Percentiles rank a stretch among this genome's conserved stretches.
Evolutionary conservation across 108 stramenopile species (phyloP).

Genomic region (Nitzschia putrida): DNA sequence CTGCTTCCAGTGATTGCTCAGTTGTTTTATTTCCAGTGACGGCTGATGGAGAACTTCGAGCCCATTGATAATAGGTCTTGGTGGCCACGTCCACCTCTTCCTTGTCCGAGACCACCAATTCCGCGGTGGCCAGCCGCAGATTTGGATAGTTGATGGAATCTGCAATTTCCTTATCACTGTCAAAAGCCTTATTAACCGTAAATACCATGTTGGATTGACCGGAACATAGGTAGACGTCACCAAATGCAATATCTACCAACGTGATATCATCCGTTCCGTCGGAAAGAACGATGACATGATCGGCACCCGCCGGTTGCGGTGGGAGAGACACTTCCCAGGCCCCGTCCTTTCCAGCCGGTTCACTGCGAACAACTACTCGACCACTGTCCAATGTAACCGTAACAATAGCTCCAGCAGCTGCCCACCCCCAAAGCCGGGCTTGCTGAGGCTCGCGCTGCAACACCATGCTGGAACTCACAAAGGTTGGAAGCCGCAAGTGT

Average conservation of each 20-base stretch:
- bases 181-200: conserved; percentile 1
- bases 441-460: conserved; percentile 24
- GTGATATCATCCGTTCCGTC: conserved; percentile 13
- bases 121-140: conserved; percentile 29
- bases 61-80: conserved; percentile 18
- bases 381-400: background rate
- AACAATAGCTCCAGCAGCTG: conserved; percentile 11
- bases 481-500: conserved; percentile 16
- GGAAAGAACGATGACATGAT: conserved; percentile 13
- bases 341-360: conserved; percentile 5
- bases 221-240: conserved; percentile 41
- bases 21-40: conserved; percentile 15
- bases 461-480: conserved; percentile 35
- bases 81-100: conserved; percentile 14
- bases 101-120: background rate
- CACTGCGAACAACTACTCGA: background rate
- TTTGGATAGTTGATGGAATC: conserved; percentile 41
- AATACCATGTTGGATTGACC: conserved; percentile 46
- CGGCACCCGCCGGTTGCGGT: conserved; percentile 30
- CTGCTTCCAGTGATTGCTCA: conserved; percentile 15
- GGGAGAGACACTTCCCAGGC: conserved; percentile 19
- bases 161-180: conserved; percentile 20
- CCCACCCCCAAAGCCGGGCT: conserved; percentile 34
- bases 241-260: conserved; percentile 35
- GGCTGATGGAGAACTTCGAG: conserved; percentile 14